These are phyloP conservation scores for Suillus subalutaceus DNA, from an alignment of 768 basidiomycete genomes.

Conservation along the genomic window DNA sequence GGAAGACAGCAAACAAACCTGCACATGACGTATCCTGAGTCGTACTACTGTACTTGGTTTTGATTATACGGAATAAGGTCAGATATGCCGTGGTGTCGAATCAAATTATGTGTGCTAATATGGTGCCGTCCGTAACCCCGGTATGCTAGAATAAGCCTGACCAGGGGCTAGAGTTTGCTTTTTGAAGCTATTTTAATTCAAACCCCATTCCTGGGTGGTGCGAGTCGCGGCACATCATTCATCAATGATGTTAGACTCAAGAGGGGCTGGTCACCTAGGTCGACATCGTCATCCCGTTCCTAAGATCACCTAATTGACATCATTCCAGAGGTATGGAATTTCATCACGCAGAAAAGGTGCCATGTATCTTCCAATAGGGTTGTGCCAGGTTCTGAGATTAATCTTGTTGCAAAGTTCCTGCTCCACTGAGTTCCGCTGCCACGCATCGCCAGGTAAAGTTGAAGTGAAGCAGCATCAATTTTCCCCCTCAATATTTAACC, in stretches of 20 bases:
- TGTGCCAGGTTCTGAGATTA: background rate
- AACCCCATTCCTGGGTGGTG: background rate
- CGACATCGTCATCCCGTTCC: background rate
- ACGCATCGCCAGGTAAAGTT: background rate
- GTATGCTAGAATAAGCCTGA: background rate
- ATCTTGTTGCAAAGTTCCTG: background rate
- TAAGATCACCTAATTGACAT: background rate
- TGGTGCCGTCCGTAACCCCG: background rate
- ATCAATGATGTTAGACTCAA: background rate
- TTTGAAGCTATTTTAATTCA: background rate
- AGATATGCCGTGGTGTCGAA: background rate
- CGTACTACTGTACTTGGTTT: background rate
- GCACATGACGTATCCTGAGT: background rate
- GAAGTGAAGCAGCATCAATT: background rate
- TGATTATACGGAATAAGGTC: background rate
- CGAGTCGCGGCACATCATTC: background rate
- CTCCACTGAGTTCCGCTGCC: background rate
- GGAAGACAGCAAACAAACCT: background rate
- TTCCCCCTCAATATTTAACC: background rate
- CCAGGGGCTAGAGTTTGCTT: background rate
- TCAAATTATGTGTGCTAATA: background rate
- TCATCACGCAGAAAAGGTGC: background rate
- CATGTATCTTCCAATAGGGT: background rate
- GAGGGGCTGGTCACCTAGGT: background rate
- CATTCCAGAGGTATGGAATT: background rate